Evolutionary conservation across 257 asterid species (phyloP).

Genomic region (Solanum rostratum): DNA sequence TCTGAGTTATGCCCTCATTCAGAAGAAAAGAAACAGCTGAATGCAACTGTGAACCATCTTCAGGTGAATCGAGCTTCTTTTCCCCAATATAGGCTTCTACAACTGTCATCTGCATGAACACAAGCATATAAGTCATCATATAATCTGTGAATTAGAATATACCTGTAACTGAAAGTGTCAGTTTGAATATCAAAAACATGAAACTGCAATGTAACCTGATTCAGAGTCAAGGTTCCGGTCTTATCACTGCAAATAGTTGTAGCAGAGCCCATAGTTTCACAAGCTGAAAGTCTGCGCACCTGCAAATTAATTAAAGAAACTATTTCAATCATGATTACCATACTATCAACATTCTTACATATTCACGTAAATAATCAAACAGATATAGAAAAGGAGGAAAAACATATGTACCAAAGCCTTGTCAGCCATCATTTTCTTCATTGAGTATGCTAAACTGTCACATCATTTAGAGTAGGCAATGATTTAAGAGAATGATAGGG

Average conservation of each 20-base stretch:
- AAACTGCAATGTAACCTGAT: conserved; percentile 47
- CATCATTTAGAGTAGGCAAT: conserved; percentile 5
- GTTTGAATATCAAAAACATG: background rate
- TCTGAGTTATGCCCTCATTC: conserved; percentile 82
- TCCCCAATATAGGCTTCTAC: conserved; percentile 77
- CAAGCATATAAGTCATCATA: conserved; percentile 5
- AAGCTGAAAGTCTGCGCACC: conserved; percentile 99
- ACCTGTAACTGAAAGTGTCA: background rate
- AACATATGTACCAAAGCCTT: conserved; percentile 71
- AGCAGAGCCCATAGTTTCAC: conserved; percentile 98
- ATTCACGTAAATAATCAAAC: background rate
- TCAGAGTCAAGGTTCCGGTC: conserved; percentile 91
- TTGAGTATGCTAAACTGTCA: conserved; percentile 89
- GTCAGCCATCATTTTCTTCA: conserved; percentile 99
- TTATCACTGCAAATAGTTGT: conserved; percentile 97
- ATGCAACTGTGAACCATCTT: conserved; percentile 56
- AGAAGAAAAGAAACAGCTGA: conserved; percentile 49
- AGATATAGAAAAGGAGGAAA: background rate
- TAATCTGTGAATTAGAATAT: background rate
- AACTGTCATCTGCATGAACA: conserved; percentile 63
- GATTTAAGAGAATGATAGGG: conserved; percentile 1
- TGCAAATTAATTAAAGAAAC: conserved; percentile 15
- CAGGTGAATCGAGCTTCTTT: conserved; percentile 50
- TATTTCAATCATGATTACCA: background rate
- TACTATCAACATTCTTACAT: background rate